phyloP scores from a whole-genome alignment of 257 asterid genomes.

The Forsythia suspensa region DNA sequence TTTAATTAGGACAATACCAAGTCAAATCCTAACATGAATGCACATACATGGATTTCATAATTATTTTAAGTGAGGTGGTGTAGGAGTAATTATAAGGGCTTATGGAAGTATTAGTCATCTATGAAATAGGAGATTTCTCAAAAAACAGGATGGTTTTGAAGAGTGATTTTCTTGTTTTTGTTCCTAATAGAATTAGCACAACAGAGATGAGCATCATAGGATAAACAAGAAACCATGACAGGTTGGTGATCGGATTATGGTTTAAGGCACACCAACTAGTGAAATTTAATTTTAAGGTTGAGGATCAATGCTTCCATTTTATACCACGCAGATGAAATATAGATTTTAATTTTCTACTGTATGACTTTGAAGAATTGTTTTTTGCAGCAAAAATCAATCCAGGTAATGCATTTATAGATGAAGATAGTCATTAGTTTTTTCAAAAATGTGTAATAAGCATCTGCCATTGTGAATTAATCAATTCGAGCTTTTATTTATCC shows the following conservation, averaged over 20 bases:
- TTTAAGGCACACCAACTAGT: not conserved
- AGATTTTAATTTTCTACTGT: not conserved
- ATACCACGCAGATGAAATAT: not conserved
- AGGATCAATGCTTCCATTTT: not conserved
- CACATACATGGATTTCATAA: not conserved
- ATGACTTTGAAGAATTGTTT: not conserved
- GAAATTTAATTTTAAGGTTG: not conserved
- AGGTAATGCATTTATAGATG: not conserved
- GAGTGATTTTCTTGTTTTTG: not conserved
- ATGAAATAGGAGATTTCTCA: not conserved
- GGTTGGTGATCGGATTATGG: not conserved
- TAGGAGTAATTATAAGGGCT: not conserved
- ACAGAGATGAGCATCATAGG: not conserved
- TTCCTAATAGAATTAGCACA: not conserved
- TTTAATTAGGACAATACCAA: too few species aligned
- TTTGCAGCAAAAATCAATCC: not conserved
- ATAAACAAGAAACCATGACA: not conserved
- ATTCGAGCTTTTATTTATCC: not conserved
- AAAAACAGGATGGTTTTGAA: not conserved
- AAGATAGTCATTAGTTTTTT: not conserved
- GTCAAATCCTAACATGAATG: not conserved
- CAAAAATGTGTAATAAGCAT: not conserved
- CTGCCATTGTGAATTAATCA: not conserved
- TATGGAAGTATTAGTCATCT: not conserved
- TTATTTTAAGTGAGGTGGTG: not conserved